These are phyloP conservation scores for Coemansia sp. DNA, from an alignment of 192 early-diverging fungal genomes.

Conservation along the genomic window DNA sequence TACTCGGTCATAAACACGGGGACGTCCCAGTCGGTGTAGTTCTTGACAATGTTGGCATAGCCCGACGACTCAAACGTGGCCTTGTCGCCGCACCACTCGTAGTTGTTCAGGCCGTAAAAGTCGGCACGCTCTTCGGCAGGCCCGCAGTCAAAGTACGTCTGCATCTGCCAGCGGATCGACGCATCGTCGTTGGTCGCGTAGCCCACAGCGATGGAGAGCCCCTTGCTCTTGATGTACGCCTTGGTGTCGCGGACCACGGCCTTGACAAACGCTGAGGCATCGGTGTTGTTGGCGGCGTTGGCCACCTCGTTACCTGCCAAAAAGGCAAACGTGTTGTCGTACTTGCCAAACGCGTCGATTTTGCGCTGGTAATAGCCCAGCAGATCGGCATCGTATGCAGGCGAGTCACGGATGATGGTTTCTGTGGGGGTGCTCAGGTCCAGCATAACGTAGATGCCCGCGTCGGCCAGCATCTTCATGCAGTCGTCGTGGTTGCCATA, in stretches of 20 bases:
- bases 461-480: constrained; percentile 63
- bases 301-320: constrained; percentile 76
- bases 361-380: constrained; percentile 58
- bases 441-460: constrained; percentile 72
- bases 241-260: constrained; percentile 68
- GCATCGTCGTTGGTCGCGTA: constrained; percentile 76
- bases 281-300: constrained; percentile 60
- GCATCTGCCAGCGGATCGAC: constrained; percentile 62
- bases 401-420: constrained; percentile 64
- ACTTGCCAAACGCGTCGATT: constrained; percentile 66
- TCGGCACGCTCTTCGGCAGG: constrained; percentile 58
- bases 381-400: constrained; percentile 58
- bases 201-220: constrained; percentile 65
- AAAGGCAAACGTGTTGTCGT: constrained; percentile 65
- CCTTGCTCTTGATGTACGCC: constrained; percentile 56
- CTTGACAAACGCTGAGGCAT: constrained; percentile 65
- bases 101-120: constrained; percentile 73
- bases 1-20: constrained; percentile 75
- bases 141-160: constrained; percentile 72
- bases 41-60: constrained; percentile 61
- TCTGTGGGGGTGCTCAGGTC: constrained; percentile 61
- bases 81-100: constrained; percentile 73
- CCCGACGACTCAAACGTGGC: constrained; percentile 63
- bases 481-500: constrained; percentile 64
- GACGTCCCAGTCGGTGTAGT: constrained; percentile 60